Evolutionary conservation across 805 yeast genomes (phyloP), one percentile per base, ranked within the genome.

Genomic region (Wickerhamiella domercqiae): DNA sequence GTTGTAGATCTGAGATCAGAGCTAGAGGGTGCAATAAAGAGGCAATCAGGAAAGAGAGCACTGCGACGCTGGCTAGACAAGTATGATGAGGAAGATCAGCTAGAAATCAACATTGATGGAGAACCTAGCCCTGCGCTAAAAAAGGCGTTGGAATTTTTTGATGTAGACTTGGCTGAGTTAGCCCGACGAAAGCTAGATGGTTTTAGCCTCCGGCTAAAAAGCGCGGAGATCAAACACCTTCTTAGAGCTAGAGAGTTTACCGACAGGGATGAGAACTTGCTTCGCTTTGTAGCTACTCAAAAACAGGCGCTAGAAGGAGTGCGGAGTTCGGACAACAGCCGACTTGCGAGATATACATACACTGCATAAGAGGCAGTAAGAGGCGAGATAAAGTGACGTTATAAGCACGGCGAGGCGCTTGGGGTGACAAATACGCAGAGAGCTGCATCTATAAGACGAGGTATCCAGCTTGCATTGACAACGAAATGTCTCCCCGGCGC

Each of bases 1-100:
- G 52, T 66, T 2, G 68, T 78, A 9, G 63, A 72, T 37, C 51
- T 81, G n/a, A 73, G 76, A 1, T 59, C 63, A 1, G 76, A 73
- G 45, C 53, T 73, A 74, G 75, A 67, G 70, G 60, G 68, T 65
- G 34, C 15, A 7, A 35, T 28, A 3, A 15, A 31, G 9, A 21
- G 6, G 14, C 13, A 36, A 18, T 38, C 40, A 4, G 46, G 39
- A 7, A 37, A 17, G 16, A 34, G 33, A 9, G 35, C 21, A 39
- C 32, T 39, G 11, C 13, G 38, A 19, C 11, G 21, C 14, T 36
- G 41, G 43, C 30, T 13, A n/a, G 31, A 39, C 17, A 9, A 37
- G 32, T 13, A 34, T 28, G 5, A 28, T 48, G 40, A 40, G 28
- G 47, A 47, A 19, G 39, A 40, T 4, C 17, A 34, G 4, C 34